A percentile compares a stretch with the other conserved stretches of the same genome.
Evolutionary conservation across 768 basidiomycete genomes (phyloP).

Genomic region (Rhizopogon vesiculosus): DNA sequence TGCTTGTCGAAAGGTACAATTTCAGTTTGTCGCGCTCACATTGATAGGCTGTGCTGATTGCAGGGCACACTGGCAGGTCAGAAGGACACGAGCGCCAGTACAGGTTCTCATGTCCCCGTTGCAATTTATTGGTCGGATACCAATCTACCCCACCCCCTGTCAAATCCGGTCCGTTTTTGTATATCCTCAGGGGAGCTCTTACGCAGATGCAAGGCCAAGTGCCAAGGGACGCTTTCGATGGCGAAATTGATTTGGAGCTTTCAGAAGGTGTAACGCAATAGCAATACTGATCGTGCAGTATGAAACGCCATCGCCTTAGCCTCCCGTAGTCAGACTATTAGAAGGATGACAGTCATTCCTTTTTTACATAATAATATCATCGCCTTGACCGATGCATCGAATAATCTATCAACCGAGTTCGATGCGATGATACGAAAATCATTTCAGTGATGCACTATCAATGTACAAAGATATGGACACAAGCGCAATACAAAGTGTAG

Average conservation of each 20-base stretch:
- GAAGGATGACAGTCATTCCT: no score
- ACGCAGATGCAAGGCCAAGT: constrained; percentile 88
- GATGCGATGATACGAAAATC: no score
- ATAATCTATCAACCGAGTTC: no score
- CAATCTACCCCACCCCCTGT: constrained; percentile 73
- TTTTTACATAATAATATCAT: no score
- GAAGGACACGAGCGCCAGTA: constrained; percentile 75
- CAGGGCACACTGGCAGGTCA: constrained; percentile 32
- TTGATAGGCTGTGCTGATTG: constrained; percentile 11
- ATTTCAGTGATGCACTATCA: no score
- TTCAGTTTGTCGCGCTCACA: constrained; percentile 1
- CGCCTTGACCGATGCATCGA: no score
- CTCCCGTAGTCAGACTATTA: no score
- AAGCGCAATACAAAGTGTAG: no score
- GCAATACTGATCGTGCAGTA: no score
- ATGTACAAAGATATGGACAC: neutral
- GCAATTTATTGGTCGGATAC: constrained; percentile 53
- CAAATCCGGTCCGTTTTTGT: constrained; percentile 75
- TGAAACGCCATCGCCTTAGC: no score
- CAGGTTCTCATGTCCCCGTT: constrained; percentile 54
- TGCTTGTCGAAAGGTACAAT: constrained; percentile 74
- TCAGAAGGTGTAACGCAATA: neutral
- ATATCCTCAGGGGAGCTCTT: constrained; percentile 75
- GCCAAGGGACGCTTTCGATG: constrained; percentile 78
- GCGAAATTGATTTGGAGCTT: constrained; percentile 24